These are phyloP conservation scores for Exsudoporus floridanus DNA, from an alignment of 1,284 basidiomycete genomes.

Conservation along the genomic window DNA sequence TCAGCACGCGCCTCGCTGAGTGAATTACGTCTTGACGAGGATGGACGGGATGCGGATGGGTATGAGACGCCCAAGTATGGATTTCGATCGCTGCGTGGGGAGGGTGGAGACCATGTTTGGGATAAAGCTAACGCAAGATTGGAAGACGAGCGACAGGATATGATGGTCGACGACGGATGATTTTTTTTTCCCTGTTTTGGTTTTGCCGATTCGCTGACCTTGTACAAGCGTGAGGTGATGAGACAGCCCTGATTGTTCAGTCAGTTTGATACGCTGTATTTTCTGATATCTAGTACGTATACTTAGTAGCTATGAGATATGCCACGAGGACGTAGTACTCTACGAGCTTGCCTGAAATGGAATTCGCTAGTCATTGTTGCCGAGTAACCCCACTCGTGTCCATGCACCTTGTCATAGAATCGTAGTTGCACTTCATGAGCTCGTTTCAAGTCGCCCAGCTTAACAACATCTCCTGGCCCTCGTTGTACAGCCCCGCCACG, in stretches of 20 bases:
- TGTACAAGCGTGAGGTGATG: neutral
- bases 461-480: slow-evolving; percentile 48
- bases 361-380: neutral
- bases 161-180: slow-evolving; percentile 23
- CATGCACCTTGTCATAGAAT: too few relatives aligned
- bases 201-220: neutral
- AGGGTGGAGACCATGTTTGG: slow-evolving; percentile 4
- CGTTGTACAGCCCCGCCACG: slow-evolving; percentile 52
- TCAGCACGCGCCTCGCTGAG: slow-evolving; percentile 32
- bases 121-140: slow-evolving; percentile 1
- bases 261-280: slow-evolving; percentile 2
- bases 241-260: neutral
- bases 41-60: slow-evolving; percentile 5
- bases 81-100: slow-evolving; percentile 9
- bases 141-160: slow-evolving; percentile 10
- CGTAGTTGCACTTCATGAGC: slow-evolving; percentile 8
- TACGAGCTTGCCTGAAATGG: slow-evolving; percentile 3
- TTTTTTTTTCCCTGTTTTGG: too few relatives aligned
- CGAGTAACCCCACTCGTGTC: neutral
- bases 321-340: too few relatives aligned
- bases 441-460: slow-evolving; percentile 5
- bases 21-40: slow-evolving; percentile 30
- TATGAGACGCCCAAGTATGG: slow-evolving; percentile 30
- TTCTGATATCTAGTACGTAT: slow-evolving; percentile 1
- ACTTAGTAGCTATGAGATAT: too few relatives aligned